Evolutionary conservation across 2,329 filamentous ascomycete genomes (phyloP), one percentile per base, ranked within the genome.

Genomic region (Beauveria asiatica): DNA sequence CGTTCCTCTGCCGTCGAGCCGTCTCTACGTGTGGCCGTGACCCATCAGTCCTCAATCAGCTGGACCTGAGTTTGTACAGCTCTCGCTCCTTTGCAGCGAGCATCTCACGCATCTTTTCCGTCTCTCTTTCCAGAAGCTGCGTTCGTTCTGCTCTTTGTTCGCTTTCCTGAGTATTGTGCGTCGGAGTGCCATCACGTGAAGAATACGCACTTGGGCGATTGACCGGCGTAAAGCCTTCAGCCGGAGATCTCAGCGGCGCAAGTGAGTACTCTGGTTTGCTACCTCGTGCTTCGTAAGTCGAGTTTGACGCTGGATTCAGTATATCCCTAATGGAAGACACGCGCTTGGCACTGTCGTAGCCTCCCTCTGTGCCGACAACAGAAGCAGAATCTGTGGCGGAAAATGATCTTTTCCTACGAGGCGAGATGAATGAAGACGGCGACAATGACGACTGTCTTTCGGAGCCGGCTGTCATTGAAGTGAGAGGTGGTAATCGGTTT

Each of bases 261-360:
- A 77, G 66, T 3, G 72, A 69, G 60, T 76, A 78, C n/a, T 76
- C 72, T 8, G 69, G 65, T 55, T 67, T 67, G 51, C 72, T 70
- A 51, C 76, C 67, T 61, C 74, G 59, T 37, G 65, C 66, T 3
- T 66, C 66, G n/a, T 65, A 64, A 13, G 11, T 37, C n/a, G 52
- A 56, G 13, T 64, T 64, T 8, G 64, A 67, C 17, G 73, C 67
- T 3, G 84, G 84, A 64, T 91, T 92, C 13, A 92, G 74, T 49
- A 92, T 87, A 5, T 88, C 89, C 64, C 86, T 89, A 63, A 92
- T 92, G 3, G 87, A 90, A 19, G 86, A 89, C 4, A 91, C 74
- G 16, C 88, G 83, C 69, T 88, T 81, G 46, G 83, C 73, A 42
- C 73, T 74, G 27, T 83, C 79, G 25, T 76, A 73, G 2, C 74